A percentile compares a stretch with the other conserved stretches of the same genome.
Evolutionary conservation across 2,329 filamentous ascomycete genomes (phyloP).

Genomic region (Colletotrichum sp.): DNA sequence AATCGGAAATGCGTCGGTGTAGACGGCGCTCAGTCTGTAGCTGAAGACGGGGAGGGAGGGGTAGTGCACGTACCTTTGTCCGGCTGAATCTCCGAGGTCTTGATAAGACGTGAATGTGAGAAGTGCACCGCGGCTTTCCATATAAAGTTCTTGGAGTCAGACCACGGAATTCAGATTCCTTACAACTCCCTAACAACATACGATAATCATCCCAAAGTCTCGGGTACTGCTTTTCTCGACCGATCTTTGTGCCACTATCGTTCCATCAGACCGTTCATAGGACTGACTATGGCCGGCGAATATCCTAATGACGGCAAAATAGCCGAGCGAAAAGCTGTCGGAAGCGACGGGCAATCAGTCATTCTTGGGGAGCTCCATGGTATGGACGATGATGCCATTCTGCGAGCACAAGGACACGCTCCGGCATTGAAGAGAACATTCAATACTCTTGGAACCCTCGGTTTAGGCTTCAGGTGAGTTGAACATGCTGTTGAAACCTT

Average conservation of each 20-base stretch:
- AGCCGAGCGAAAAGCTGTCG: neutral
- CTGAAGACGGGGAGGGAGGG: neutral
- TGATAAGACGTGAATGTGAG: neutral
- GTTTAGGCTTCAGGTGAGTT: slow-evolving; percentile 1
- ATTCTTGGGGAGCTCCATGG: neutral
- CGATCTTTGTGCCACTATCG: neutral
- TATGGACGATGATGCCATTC: slow-evolving; percentile 21
- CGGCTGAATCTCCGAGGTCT: neutral
- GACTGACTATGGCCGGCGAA: neutral
- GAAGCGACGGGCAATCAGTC: neutral
- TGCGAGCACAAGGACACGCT: slow-evolving; percentile 21
- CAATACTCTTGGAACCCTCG: slow-evolving; percentile 16
- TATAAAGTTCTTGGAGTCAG: neutral
- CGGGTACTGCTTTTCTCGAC: neutral
- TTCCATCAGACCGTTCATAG: neutral
- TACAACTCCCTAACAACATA: neutral
- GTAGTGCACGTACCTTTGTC: neutral
- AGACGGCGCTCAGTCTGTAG: neutral
- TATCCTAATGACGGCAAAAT: neutral
- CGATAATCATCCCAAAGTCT: neutral
- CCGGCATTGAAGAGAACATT: slow-evolving; percentile 22
- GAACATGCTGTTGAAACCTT: neutral
- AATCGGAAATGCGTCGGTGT: neutral
- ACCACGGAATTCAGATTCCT: neutral
- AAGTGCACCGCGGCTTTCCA: neutral